Evolutionary conservation across 164 flowering plant species (phyloP).

Genomic region (Nelumbo lutea): DNA sequence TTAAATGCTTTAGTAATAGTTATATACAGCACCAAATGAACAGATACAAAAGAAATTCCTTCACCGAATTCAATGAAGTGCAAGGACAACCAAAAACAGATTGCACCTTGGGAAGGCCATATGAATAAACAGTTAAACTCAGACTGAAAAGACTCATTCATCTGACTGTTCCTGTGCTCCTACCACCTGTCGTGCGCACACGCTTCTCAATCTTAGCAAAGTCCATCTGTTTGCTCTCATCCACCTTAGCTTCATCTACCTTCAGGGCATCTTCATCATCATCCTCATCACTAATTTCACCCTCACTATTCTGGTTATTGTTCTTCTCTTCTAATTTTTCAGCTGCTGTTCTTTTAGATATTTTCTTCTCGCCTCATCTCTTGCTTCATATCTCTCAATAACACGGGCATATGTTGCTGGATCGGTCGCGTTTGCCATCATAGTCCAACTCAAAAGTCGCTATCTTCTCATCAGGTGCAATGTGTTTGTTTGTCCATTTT

Average conservation of each 20-base stretch:
- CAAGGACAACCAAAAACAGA: background rate
- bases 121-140: too few relatives aligned
- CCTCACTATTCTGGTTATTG: constrained; percentile 42
- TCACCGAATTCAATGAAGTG: background rate
- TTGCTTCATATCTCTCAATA: constrained; percentile 67
- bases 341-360: constrained; percentile 68
- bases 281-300: constrained; percentile 33
- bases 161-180: constrained; percentile 26
- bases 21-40: background rate
- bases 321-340: constrained; percentile 20
- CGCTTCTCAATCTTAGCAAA: too few relatives aligned
- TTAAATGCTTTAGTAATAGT: constrained; percentile 1
- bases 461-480: too few relatives aligned
- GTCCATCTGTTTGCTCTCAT: constrained; percentile 63
- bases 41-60: background rate
- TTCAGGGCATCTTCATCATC: constrained; percentile 72
- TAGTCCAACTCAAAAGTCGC: constrained; percentile 40
- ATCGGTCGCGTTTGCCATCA: constrained; percentile 77
- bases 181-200: constrained; percentile 74
- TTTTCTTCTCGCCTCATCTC: constrained; percentile 71
- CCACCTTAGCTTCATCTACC: constrained; percentile 21
- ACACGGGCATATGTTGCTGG: constrained; percentile 65
- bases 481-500: constrained; percentile 5
- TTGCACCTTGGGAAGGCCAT: background rate
- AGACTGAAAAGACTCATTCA: constrained; percentile 29